phyloP scores from a whole-genome alignment of 805 yeast species.

The Pichia nakasei region DNA sequence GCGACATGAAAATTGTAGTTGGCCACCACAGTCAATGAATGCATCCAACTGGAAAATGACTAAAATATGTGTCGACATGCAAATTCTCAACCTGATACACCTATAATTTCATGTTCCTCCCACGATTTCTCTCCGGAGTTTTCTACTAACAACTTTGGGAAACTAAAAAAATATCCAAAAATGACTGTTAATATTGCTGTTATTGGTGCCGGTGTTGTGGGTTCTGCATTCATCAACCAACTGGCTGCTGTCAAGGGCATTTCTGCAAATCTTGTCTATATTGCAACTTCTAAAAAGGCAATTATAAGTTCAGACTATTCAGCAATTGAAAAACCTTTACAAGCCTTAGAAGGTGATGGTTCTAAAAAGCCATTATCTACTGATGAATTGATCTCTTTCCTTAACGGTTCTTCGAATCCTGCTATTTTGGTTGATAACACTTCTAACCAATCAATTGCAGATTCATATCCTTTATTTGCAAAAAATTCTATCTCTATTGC shows the following conservation, averaged over 20 bases:
- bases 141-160: neutral
- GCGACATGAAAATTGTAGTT: too few relatives aligned
- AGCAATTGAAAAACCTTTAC: constrained; percentile 57
- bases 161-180: too few relatives aligned
- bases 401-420: constrained; percentile 62
- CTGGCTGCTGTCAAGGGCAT: constrained; percentile 50
- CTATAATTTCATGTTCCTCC: neutral
- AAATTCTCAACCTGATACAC: too few relatives aligned
- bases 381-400: constrained; percentile 50
- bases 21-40: too few relatives aligned
- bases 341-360: constrained; percentile 41
- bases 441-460: constrained; percentile 71
- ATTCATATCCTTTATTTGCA: constrained; percentile 66
- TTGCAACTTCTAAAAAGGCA: constrained; percentile 70
- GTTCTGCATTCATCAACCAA: constrained; percentile 83
- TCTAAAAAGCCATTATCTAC: constrained; percentile 42
- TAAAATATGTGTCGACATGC: too few relatives aligned
- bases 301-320: constrained; percentile 58
- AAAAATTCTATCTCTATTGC: constrained; percentile 82
- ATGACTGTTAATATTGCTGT: constrained; percentile 54
- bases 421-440: constrained; percentile 91
- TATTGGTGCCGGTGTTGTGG: constrained; percentile 91
- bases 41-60: too few relatives aligned
- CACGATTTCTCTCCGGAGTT: neutral
- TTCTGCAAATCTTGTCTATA: constrained; percentile 65